Evolutionary conservation across 1,139 yeast species (phyloP), one percentile per base, ranked within the genome.

Genomic region (Lodderomyces elongisporus): DNA sequence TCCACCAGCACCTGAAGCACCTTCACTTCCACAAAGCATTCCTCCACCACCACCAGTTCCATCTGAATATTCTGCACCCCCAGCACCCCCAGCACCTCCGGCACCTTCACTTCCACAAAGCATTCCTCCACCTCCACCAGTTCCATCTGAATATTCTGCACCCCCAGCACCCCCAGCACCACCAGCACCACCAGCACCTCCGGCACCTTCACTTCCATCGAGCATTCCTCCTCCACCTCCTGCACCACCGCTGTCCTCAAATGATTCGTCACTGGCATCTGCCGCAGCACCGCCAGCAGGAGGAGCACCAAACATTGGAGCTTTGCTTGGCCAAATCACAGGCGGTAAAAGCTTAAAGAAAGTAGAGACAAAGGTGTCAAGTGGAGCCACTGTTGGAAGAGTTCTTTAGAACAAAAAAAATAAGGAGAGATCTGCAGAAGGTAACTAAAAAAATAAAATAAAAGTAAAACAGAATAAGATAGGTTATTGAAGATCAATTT

Each of bases 321-420:
- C 76, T 0, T 59, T 76, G 28, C 60, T 77, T 30, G 77, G 78
- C 6, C 79, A 76, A 47, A 77, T 77, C 38, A 66, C 67, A n/a
- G 68, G 66, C 3, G 83, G 83, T 15, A 61, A 52, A 33, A 39
- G 69, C 1, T 62, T 77, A 44, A 66, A 60, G 42, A 74, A 62
- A 46, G 81, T 76, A 4, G 66, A 63, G 41, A 73, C 45, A 67
- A 75, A 52, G 56, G 62, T 32, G 58, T 71, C 35, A 56, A 27
- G 69, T 29, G 61, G 74, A 8, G 64, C 71, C 13, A 58, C 60
- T 5, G 73, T 73, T 9, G 82, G 82, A 4, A 61, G 66, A 40
- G 81, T 75, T 7, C 49, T 74, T 33, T 67, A 51, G 27, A 29
- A 24, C 14, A 18, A 18, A 18, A 18, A 18, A 18, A 18, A 18